Evolutionary conservation across 768 basidiomycete species (phyloP).

Genomic region (Boletellus sp.): DNA sequence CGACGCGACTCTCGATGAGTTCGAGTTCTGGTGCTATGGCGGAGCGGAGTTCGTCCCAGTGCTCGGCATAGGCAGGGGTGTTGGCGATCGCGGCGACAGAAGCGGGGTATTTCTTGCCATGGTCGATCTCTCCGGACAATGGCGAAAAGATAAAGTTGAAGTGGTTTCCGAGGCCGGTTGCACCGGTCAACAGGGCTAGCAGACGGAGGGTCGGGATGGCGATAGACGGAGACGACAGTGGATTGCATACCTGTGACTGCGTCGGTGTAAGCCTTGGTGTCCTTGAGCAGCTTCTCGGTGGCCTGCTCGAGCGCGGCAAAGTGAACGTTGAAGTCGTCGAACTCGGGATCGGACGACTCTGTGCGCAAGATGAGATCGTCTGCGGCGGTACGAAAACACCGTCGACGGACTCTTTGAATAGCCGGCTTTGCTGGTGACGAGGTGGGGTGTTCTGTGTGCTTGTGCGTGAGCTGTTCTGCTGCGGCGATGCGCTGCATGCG

Average conservation of each 20-base stretch:
- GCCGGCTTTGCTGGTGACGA: constrained; percentile 83
- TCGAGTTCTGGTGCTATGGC: constrained; percentile 88
- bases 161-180: constrained; percentile 60
- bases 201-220: neutral
- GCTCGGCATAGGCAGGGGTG: constrained; percentile 63
- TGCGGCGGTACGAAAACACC: neutral
- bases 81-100: constrained; percentile 74
- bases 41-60: constrained; percentile 80
- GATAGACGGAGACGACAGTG: neutral
- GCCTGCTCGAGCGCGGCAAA: constrained; percentile 75
- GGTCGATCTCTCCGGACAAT: constrained; percentile 70
- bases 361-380: constrained; percentile 6
- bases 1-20: constrained; percentile 83
- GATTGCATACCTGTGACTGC: constrained; percentile 58
- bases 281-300: constrained; percentile 88
- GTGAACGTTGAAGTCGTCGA: constrained; percentile 80
- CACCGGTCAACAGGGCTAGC: constrained; percentile 63
- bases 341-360: constrained; percentile 86
- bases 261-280: constrained; percentile 83
- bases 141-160: constrained; percentile 63
- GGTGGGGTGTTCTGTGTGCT: constrained; percentile 75
- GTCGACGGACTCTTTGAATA: constrained; percentile 81
- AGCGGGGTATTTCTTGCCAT: constrained; percentile 75
- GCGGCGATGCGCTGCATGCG: constrained; percentile 1
- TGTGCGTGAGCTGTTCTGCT: constrained; percentile 8